Evolutionary conservation across 345 rosid species (phyloP), one percentile per base, ranked within the genome.

Genomic region (Murraya koenigii): DNA sequence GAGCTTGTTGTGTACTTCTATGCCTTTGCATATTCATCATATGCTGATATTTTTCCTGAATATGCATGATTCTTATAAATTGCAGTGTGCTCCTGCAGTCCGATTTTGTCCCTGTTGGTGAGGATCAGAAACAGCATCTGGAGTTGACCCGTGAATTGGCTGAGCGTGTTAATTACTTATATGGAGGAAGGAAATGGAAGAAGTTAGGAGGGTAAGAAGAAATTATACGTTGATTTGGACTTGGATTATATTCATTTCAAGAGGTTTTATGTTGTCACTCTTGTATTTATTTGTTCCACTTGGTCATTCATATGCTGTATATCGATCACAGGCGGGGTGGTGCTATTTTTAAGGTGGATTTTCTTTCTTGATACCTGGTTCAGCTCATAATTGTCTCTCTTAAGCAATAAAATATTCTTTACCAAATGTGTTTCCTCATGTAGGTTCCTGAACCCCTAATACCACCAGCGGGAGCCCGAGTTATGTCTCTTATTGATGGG

Each of bases 121-220:
- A 93, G 86, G 98, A 92, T 76, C 99, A 95, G 89, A 95, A 93
- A 88, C 99, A 93, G 83, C 99, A 95, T 77, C 77, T 95, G 65
- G 98, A 93, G 87, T 88, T 95, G 88, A 89, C 97, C 15, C 91
- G 94, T 38, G 97, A 95, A 72, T 69, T 93, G 75, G 99, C 98
- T 44, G 94, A 89, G 75, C 91, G 98, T 67, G 81, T 93, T 72
- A 95, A 95, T 82, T 74, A 80, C 75, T 82, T 91, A 78, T 95
- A 92, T 82, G 99, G 99, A 77, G 97, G 97, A 83, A 90, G 92
- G 84, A 95, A 95, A 87, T 93, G 97, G 98, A 95, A 95, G 82
- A 95, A 93, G 75, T 86, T 95, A 80, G 98, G 98, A 83, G 97
- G 95, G 98, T 93, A 82, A 81, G 82, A 26, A 75, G 36, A 32